phyloP scores from a whole-genome alignment of 495 filamentous ascomycete species.

The Sporormia fimetaria region DNA sequence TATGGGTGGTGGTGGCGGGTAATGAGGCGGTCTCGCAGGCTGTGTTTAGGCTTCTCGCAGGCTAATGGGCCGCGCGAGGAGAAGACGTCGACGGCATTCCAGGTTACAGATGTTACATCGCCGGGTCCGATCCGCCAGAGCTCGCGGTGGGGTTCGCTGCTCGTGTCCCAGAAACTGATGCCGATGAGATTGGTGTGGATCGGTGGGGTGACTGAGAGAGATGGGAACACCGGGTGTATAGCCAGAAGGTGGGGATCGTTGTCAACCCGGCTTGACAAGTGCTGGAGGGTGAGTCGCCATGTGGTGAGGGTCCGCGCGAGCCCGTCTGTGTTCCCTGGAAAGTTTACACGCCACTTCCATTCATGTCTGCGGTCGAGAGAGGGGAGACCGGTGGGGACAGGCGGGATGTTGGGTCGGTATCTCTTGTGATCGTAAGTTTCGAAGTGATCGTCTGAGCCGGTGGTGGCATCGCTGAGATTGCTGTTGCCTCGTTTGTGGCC shows the following conservation, averaged over 20 bases:
- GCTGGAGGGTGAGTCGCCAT: constrained; percentile 2
- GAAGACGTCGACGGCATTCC: constrained; percentile 11
- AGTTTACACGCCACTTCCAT: not conserved
- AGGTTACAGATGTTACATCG: constrained; percentile 1
- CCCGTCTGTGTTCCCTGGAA: not conserved
- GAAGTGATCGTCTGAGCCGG: not conserved
- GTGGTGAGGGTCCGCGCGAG: not conserved
- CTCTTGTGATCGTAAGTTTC: too few relatives aligned
- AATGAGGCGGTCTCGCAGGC: not conserved
- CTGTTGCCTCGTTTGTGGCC: too few relatives aligned
- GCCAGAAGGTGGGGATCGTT: not conserved
- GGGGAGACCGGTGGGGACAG: too few relatives aligned
- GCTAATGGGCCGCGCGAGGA: not conserved
- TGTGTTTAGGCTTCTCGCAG: not conserved
- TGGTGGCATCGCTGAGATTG: not conserved
- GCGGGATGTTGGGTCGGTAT: too few relatives aligned
- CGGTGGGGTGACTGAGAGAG: not conserved
- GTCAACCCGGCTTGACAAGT: not conserved
- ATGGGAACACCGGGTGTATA: constrained; percentile 7
- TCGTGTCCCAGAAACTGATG: constrained; percentile 10
- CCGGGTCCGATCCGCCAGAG: not conserved
- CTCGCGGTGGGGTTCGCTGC: constrained; percentile 2
- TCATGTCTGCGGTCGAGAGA: not conserved
- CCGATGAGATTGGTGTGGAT: constrained; percentile 2
- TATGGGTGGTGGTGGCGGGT: too few relatives aligned